These are phyloP conservation scores for Phytophthora brassicae DNA, from an alignment of 352 stramenopile species.

Conservation along the genomic window DNA sequence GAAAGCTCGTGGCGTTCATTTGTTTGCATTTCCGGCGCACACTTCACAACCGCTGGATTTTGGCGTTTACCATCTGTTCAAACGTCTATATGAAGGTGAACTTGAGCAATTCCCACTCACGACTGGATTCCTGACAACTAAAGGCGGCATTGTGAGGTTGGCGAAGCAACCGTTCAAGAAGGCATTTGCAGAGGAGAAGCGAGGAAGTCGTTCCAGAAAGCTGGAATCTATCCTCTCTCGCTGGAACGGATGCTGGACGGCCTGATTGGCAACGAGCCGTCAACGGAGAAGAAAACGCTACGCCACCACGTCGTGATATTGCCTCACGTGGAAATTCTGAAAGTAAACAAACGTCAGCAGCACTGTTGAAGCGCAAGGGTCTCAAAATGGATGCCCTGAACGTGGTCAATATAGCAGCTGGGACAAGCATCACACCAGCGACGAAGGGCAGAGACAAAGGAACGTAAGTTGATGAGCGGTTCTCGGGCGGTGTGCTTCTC, in stretches of 20 bases:
- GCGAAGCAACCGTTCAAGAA: background rate
- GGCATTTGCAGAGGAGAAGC: too few species aligned
- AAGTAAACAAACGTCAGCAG: background rate
- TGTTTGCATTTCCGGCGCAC: background rate
- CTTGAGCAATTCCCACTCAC: too few species aligned
- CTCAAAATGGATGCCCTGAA: constrained; percentile 1
- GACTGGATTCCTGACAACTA: background rate
- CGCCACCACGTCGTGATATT: background rate
- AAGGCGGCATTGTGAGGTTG: background rate
- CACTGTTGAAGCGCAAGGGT: background rate
- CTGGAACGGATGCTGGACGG: background rate
- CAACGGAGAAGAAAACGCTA: background rate
- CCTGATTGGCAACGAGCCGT: constrained; percentile 2
- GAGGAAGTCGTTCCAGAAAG: background rate
- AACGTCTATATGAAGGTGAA: too few species aligned
- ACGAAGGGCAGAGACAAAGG: background rate
- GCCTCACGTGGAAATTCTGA: background rate
- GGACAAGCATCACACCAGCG: background rate
- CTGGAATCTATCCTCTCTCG: background rate
- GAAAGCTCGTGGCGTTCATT: too few species aligned
- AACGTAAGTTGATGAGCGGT: constrained; percentile 5
- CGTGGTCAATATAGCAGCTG: constrained; percentile 2
- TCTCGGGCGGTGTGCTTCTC: constrained; percentile 5
- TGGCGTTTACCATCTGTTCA: too few species aligned
- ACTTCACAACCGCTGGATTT: too few species aligned